Evolutionary conservation across 1,284 basidiomycete genomes (phyloP).

Genomic region (Lentinula novae-zelandiae): DNA sequence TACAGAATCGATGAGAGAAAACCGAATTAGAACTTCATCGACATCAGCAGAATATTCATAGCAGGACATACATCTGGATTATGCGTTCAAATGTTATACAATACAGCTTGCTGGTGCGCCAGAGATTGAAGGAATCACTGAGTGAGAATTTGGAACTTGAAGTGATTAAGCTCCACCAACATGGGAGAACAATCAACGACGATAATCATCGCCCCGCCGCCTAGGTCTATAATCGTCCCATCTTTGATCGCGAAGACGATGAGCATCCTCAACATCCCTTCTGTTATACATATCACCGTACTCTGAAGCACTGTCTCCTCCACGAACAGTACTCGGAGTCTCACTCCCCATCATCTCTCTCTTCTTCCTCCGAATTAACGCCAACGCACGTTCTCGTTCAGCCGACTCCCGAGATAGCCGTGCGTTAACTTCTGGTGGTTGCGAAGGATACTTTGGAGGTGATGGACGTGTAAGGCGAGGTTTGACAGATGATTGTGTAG

Average conservation of each 20-base stretch:
- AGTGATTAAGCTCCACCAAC: neutral
- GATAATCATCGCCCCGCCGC: neutral
- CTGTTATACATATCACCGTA: constrained; percentile 73
- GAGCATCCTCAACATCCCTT: constrained; percentile 67
- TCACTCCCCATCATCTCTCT: constrained; percentile 57
- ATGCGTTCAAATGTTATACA: too few species aligned
- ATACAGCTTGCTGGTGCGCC: too few species aligned
- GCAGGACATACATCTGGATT: too few species aligned
- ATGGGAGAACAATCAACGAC: neutral
- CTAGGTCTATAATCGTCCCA: constrained; percentile 10
- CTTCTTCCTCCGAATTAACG: constrained; percentile 60
- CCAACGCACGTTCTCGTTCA: constrained; percentile 68
- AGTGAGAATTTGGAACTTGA: too few species aligned
- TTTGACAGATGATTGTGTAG: constrained; percentile 21
- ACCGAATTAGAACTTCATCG: too few species aligned
- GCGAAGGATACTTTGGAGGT: constrained; percentile 11
- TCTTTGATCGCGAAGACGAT: constrained; percentile 27
- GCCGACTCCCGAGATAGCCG: constrained; percentile 67
- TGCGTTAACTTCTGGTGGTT: constrained; percentile 42
- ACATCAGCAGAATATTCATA: too few species aligned
- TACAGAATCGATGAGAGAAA: too few species aligned
- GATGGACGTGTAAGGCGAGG: constrained; percentile 18
- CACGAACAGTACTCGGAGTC: constrained; percentile 67
- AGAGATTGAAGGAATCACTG: too few species aligned
- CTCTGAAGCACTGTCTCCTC: constrained; percentile 39